Base-by-base conservation (phyloP, 2,329 filamentous ascomycete genomes). In the Penicillium freii region DNA sequence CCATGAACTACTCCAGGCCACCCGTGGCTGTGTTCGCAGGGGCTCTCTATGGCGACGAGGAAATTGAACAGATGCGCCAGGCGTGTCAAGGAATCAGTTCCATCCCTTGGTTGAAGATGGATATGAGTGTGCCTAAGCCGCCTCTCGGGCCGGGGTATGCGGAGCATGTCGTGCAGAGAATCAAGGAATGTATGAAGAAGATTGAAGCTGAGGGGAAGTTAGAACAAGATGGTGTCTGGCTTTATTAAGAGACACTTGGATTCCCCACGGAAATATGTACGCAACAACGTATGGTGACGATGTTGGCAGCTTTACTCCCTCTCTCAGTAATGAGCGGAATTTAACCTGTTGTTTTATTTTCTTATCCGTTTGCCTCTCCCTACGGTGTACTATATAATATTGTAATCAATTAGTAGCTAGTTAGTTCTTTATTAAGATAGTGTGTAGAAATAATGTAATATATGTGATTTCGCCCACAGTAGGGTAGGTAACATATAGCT, bases 91-190 rank as follows among this genome's bases (percentile, higher is more conserved):
- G 61, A 17, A 45, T 46, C 9, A 57, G 56, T 50, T 47, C 51
- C 21, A 54, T 61, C 3, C 59, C 61, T 23, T 65, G 61, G 61
- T 52, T 65, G 48, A 57, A 54, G 56, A 60, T 59, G 5, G 60
- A 65, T 58, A 47, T 56, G 33, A 56, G 51, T 27, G 53, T 59
- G 11, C 57, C 61, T 7, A 60, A 48, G 10, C 59, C 59, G n/a
- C 57, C 61, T 15, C n/a, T 63, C 3, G 62, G 61, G 19, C 62
- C 59, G 8, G 55, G 51, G 17, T 62, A 63, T 59, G 57, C 59
- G n/a, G 51, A 60, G 23, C 51, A 54, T 33, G 58, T 64, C 25
- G 61, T 60, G 39, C 27, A 40, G 43, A 57, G 61, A 31, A 31
- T 31, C 29, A 64, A 62, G 31, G 27, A 38, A 11, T 58, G 59